Base-by-base conservation (phyloP, 192 early-diverging fungal species). In the Chytriomyces sp. region DNA sequence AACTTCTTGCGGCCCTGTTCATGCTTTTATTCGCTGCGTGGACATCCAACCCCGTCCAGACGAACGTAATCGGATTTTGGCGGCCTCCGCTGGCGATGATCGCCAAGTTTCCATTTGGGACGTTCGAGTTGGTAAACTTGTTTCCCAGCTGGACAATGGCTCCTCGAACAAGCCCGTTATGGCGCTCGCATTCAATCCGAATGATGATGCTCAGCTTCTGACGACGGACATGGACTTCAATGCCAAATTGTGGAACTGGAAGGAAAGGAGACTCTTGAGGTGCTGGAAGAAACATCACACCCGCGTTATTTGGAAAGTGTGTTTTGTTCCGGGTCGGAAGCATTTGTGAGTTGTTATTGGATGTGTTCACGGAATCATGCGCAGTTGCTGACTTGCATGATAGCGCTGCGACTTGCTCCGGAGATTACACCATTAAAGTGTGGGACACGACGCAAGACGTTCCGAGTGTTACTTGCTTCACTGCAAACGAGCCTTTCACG, bases 401-500 rank as follows among this genome's bases (percentile, higher is more conserved):
- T 32, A 89, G 81, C 32, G 80, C 77, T 1, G 82, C 80, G 26
- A 78, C 86, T 3, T 88, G 86, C 59, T 88, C 86, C 3, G 80
- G 77, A 7, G 86, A 88, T 52, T 85, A 88, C 70, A 73, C 74
- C 28, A 62, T 85, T 25, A 88, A 88, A 60, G 60, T 88, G 17
- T 86, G 76, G 76, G 80, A 85, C n/a, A 53, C 33, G n/a, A 40
- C 54, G 39, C 22, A 40, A 12, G 61, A 37, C 49, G 64, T 31
- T 39, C 58, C 53, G 41, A 28, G 26, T 31, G 33, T 69, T 22
- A 22, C 75, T 4, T 77, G 82, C 25, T 68, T 86, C 3, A 84
- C 86, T 61, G 82, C 86, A 6, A 88, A 88, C 70, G 86, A 86
- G 60, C 86, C 86, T n/a, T 80, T 88, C 70, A 87, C 80, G 34